A percentile compares a stretch with the other conserved stretches of the same genome.
These are phyloP conservation scores for Lavandula angustifolia DNA, from an alignment of 257 asterid species.

Conservation along the genomic window DNA sequence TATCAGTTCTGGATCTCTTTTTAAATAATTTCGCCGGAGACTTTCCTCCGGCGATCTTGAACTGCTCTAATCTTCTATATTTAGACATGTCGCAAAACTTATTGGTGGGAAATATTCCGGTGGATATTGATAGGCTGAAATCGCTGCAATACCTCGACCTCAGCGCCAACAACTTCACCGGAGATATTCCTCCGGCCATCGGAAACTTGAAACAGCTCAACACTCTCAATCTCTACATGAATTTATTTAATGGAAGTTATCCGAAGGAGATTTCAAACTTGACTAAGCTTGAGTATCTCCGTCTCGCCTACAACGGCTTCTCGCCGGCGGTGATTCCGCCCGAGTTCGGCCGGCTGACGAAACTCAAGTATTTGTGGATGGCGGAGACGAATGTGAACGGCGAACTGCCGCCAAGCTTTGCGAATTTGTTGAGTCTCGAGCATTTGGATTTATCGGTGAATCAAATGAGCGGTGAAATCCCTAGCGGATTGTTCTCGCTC, in stretches of 20 bases:
- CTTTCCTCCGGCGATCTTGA: slow-evolving; percentile 54
- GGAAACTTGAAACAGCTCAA: slow-evolving; percentile 56
- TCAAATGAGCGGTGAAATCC: slow-evolving; percentile 44
- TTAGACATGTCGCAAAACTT: slow-evolving; percentile 67
- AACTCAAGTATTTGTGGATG: slow-evolving; percentile 53
- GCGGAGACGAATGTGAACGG: slow-evolving; percentile 46
- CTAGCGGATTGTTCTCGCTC: slow-evolving; percentile 50
- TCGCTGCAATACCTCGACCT: slow-evolving; percentile 54
- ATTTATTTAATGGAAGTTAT: slow-evolving; percentile 63
- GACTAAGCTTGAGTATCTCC: slow-evolving; percentile 54
- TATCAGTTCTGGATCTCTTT: slow-evolving; percentile 50
- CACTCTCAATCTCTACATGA: slow-evolving; percentile 39
- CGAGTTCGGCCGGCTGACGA: slow-evolving; percentile 58
- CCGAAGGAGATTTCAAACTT: slow-evolving; percentile 69
- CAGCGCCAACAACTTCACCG: slow-evolving; percentile 70
- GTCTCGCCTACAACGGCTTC: slow-evolving; percentile 58
- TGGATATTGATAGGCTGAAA: slow-evolving; percentile 45
- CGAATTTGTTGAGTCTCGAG: slow-evolving; percentile 36
- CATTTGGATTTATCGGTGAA: slow-evolving; percentile 46
- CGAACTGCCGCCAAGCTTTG: slow-evolving; percentile 38
- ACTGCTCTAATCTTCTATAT: slow-evolving; percentile 51
- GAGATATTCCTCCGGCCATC: slow-evolving; percentile 66
- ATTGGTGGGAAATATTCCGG: slow-evolving; percentile 62
- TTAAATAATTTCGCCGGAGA: slow-evolving; percentile 44
- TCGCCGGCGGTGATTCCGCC: slow-evolving; percentile 54